These are phyloP conservation scores for Rachicladosporium sp. DNA, from an alignment of 2,329 filamentous ascomycete species.

Conservation along the genomic window DNA sequence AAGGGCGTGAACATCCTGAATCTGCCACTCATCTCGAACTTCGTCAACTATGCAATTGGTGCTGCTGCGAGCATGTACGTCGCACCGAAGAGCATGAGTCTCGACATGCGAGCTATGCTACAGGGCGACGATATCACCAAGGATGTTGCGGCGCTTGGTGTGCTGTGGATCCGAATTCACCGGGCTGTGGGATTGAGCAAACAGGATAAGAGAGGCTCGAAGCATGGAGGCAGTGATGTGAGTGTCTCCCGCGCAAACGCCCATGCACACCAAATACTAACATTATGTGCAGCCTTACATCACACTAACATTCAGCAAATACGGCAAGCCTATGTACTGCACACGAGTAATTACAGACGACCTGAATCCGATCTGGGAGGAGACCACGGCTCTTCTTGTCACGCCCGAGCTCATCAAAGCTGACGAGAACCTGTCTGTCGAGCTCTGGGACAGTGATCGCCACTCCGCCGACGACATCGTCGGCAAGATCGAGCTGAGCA, in stretches of 20 bases:
- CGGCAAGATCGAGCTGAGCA: slow-evolving; percentile 83
- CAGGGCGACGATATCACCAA: slow-evolving; percentile 88
- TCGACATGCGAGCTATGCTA: slow-evolving; percentile 82
- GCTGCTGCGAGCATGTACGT: slow-evolving; percentile 83
- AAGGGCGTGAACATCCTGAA: slow-evolving; percentile 85
- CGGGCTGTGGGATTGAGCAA: slow-evolving; percentile 80
- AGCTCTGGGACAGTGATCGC: slow-evolving; percentile 92
- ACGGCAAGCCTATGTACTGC: slow-evolving; percentile 94
- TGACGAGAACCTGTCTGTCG: slow-evolving; percentile 82
- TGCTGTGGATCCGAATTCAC: slow-evolving; percentile 89
- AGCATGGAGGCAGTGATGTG: slow-evolving; percentile 70
- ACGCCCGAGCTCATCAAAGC: slow-evolving; percentile 85
- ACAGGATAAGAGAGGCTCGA: slow-evolving; percentile 71
- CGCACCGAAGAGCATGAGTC: slow-evolving; percentile 73
- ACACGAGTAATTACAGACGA: slow-evolving; percentile 93
- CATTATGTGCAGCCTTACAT: slow-evolving; percentile 54
- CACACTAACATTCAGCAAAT: slow-evolving; percentile 88
- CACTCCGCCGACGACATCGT: slow-evolving; percentile 89
- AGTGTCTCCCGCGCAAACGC: too few species aligned
- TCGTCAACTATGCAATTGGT: slow-evolving; percentile 89
- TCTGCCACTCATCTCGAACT: slow-evolving; percentile 83
- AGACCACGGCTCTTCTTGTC: slow-evolving; percentile 73
- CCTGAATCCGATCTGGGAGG: slow-evolving; percentile 84
- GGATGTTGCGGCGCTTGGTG: slow-evolving; percentile 70
- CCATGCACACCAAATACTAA: too few species aligned